Evolutionary conservation across 208 protist species (phyloP).

Genomic region (Acanthamoeba triangularis): DNA sequence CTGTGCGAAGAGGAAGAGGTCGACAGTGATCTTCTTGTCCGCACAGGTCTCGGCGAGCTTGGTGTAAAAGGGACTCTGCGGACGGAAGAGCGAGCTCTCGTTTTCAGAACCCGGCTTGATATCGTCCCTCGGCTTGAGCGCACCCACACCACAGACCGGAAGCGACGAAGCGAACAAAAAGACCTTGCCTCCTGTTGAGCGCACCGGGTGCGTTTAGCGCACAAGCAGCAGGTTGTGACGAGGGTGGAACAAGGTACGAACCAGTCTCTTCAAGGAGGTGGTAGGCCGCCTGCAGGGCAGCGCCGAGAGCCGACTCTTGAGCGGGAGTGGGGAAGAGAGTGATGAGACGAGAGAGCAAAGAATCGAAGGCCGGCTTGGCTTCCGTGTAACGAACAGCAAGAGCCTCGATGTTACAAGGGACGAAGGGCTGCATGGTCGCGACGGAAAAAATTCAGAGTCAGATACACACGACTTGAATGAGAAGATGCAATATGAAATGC

Average conservation of each 20-base stretch:
- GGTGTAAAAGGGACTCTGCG: conserved; percentile 97
- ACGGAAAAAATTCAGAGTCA: neutral
- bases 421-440: conserved; percentile 85
- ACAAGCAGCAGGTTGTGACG: neutral
- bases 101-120: conserved; percentile 88
- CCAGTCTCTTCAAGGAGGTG: conserved; percentile 48
- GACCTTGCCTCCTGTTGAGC: conserved; percentile 95
- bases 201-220: neutral
- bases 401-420: conserved; percentile 68
- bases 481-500: neutral
- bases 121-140: conserved; percentile 93
- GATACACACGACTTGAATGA: neutral
- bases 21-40: conserved; percentile 94
- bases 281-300: conserved; percentile 59
- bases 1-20: conserved; percentile 93
- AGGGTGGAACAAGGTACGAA: neutral
- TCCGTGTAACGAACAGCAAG: conserved; percentile 56
- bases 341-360: conserved; percentile 38
- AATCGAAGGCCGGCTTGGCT: conserved; percentile 41
- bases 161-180: conserved; percentile 93
- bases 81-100: conserved; percentile 88
- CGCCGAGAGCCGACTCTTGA: conserved; percentile 63
- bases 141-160: conserved; percentile 94
- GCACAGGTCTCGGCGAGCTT: conserved; percentile 95
- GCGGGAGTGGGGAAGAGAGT: conserved; percentile 63